Base-by-base conservation (phyloP, 768 basidiomycete genomes). In the Pleurotus platypus region DNA sequence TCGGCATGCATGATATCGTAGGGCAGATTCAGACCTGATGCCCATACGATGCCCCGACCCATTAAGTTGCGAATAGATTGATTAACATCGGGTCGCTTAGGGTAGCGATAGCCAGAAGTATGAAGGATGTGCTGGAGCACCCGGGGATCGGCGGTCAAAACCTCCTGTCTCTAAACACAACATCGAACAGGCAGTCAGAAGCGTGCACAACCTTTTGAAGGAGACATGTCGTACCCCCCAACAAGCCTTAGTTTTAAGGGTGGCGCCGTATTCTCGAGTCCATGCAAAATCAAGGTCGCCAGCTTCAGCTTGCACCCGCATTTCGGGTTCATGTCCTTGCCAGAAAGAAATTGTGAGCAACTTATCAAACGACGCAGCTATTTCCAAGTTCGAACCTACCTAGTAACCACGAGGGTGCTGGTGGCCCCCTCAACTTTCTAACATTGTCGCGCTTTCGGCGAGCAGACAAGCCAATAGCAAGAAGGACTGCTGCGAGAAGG, bases 121-220 rank as follows among this genome's bases (percentile, higher is more conserved):
- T 72, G 69, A 18, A 64, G 60, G 24, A 72, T 63, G 53, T 70
- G 65, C 50, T 70, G 68, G 11, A 72, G 50, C 2, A 69, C 69
- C 56, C 71, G 67, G 0, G 69, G 69, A 46, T 74, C 73, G 4
- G 69, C 59, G 16, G 70, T 61, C 63, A 68, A 65, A 16, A 74
- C 49, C 49, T 60, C 59, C 47, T 72, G 64, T 22, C 63, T 58
- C 71, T 72, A 16, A 37, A 26, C 40, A 15, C 18, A 11, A 30
- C 13, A 16, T 12, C 13, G 6, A 22, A 5, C 4, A n/a, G 26
- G 13, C 8, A 7, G 42, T 22, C 15, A 22, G n/a, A 15, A 50
- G 22, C 37, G 30, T n/a, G 42, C 20, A n/a, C 8, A 12, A 24
- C 9, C 16, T 39, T 26, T 22, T 27, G 35, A 45, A 24, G 18